These are phyloP conservation scores for Polytolypa hystricis DNA, from an alignment of 2,329 filamentous ascomycete species.

Conservation along the genomic window DNA sequence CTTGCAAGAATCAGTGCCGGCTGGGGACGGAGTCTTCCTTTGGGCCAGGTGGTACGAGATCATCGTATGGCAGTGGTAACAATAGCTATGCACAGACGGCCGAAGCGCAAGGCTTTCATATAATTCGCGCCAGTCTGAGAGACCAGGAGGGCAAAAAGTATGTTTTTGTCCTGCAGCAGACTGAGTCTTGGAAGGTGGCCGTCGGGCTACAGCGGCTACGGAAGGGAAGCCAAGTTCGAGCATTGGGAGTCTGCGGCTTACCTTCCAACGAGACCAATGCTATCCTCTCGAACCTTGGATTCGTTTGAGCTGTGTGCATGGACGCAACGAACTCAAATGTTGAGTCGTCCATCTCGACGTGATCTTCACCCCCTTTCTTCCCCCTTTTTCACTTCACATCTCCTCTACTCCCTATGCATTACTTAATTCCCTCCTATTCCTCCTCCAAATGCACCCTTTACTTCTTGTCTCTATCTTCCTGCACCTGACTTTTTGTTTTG, in stretches of 20 bases:
- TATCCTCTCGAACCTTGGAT: constrained; percentile 31
- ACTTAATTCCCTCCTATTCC: not conserved
- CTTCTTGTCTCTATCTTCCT: not conserved
- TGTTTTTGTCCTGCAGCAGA: constrained; percentile 48
- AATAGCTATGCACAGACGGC: constrained; percentile 28
- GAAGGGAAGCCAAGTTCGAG: constrained; percentile 45
- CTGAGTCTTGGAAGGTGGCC: constrained; percentile 53
- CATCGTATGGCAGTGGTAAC: constrained; percentile 15
- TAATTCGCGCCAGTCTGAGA: constrained; percentile 47
- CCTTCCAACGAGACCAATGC: constrained; percentile 34
- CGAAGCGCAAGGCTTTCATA: constrained; percentile 38
- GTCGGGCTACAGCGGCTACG: constrained; percentile 46
- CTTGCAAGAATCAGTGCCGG: constrained; percentile 55
- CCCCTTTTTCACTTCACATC: not conserved
- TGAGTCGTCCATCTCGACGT: too few species aligned
- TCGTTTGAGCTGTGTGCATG: constrained; percentile 22
- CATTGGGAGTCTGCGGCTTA: constrained; percentile 43
- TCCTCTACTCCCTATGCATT: not conserved
- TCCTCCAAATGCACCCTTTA: not conserved
- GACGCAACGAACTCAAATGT: too few species aligned
- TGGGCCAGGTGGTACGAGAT: constrained; percentile 27
- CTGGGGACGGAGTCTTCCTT: constrained; percentile 32
- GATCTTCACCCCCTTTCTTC: too few species aligned
- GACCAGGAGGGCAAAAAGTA: constrained; percentile 52
- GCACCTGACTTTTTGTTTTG: not conserved